Evolutionary conservation across 257 asterid genomes (phyloP).

Genomic region (Perilla frutescens): DNA sequence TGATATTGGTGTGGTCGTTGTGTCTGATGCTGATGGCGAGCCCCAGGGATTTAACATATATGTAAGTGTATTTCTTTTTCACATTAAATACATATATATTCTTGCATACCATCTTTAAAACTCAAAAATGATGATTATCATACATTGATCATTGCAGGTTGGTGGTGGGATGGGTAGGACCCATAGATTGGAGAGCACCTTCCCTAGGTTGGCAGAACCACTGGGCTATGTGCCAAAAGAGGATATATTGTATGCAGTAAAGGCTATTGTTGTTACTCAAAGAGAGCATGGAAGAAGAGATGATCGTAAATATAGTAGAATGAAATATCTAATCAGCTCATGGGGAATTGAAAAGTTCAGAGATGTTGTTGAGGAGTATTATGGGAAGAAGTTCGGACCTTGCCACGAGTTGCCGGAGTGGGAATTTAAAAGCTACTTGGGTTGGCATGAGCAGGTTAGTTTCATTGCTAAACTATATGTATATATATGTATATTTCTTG

Average conservation of each 20-base stretch:
- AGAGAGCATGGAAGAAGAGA: constrained; percentile 98
- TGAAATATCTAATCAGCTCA: constrained; percentile 90
- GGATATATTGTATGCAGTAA: constrained; percentile 87
- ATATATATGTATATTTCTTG: constrained; percentile 1
- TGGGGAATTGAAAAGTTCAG: constrained; percentile 98
- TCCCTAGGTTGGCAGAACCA: constrained; percentile 89
- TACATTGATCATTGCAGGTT: constrained; percentile 60
- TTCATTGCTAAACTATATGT: constrained; percentile 2
- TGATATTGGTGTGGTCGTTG: constrained; percentile 87
- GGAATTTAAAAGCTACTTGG: constrained; percentile 96
- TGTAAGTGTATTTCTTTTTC: constrained; percentile 51
- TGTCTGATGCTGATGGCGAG: constrained; percentile 81
- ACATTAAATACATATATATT: neutral
- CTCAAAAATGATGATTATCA: constrained; percentile 8
- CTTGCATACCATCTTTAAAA: constrained; percentile 16
- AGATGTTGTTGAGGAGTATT: constrained; percentile 80
- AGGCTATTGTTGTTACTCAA: constrained; percentile 94
- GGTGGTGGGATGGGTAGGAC: constrained; percentile 99
- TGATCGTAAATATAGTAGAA: constrained; percentile 94
- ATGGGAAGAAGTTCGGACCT: constrained; percentile 83
- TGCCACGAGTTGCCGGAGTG: constrained; percentile 87
- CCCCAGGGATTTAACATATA: constrained; percentile 94
- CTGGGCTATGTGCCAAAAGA: constrained; percentile 94
- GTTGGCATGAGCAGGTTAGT: constrained; percentile 97
- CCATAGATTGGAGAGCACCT: constrained; percentile 83